These are phyloP conservation scores for Neofusicoccum umdonicola DNA, from an alignment of 2,329 filamentous ascomycete species.

Conservation along the genomic window DNA sequence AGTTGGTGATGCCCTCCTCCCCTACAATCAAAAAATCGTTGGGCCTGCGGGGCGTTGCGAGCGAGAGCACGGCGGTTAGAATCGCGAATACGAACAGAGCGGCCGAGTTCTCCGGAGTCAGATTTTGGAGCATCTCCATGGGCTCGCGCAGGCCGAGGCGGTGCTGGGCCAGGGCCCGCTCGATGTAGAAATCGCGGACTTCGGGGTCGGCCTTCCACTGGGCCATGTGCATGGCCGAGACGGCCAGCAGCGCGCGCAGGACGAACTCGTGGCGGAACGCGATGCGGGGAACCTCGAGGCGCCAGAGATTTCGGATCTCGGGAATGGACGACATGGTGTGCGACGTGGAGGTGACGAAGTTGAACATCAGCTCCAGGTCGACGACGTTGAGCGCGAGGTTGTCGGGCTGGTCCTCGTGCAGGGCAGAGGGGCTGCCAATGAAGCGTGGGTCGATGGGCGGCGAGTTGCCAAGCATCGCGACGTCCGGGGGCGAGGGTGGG, in stretches of 20 bases:
- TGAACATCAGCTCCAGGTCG: conserved; percentile 31
- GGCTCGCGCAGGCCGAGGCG: background rate
- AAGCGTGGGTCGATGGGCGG: conserved; percentile 21
- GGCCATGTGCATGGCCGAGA: conserved; percentile 47
- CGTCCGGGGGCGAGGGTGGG: background rate
- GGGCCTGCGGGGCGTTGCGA: background rate
- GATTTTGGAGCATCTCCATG: conserved; percentile 1
- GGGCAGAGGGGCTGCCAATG: conserved; percentile 19
- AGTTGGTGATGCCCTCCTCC: background rate
- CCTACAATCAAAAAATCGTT: conserved; percentile 5
- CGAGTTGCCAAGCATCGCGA: background rate
- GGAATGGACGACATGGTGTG: conserved; percentile 24
- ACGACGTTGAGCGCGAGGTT: background rate
- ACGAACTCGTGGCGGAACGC: conserved; percentile 45
- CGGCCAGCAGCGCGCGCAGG: conserved; percentile 43
- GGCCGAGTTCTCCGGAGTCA: background rate
- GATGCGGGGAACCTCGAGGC: conserved; percentile 28
- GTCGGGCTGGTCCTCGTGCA: conserved; percentile 14
- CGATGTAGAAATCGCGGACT: background rate
- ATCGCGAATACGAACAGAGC: background rate
- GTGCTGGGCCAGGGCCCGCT: background rate
- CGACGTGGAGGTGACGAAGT: conserved; percentile 31
- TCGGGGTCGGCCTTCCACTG: conserved; percentile 25
- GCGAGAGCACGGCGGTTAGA: background rate
- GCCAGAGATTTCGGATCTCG: conserved; percentile 23